Evolutionary conservation across 768 basidiomycete species (phyloP), one percentile per base, ranked within the genome.

Genomic region (Neoboletus subvelutipes): DNA sequence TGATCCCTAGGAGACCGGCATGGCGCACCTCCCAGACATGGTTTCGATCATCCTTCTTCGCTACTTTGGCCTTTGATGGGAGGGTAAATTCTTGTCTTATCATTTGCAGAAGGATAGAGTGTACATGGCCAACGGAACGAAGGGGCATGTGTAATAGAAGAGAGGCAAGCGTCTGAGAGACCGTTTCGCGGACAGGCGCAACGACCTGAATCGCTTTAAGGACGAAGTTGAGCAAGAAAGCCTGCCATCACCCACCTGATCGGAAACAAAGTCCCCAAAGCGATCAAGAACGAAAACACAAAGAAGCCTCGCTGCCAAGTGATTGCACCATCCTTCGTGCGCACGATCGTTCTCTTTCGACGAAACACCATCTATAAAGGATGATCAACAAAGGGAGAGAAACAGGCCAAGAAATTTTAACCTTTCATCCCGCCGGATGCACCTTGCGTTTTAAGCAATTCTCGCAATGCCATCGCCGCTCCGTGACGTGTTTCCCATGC

Each of bases 11-110:
- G 57, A 99, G 75, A 29, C 97, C 97, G n/a, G 97, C 95, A 76
- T 99, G 97, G 53, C 96, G 82, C 49, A 99, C 89, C 73, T 98
- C 93, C 97, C 97, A 99, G 8, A 94, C 82, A 71, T 95, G 92
- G 52, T 69, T 73, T 45, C 63, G 74, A 75, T 63, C 76, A 47
- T 67, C 70, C 77, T 61, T 71, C 48, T 69, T 73, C 51, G 71
- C 66, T 41, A 64, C 56, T 45, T 64, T 66, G 36, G 67, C 62
- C 56, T 71, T 76, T 22, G 74, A 57, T 20, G 78, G 76, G 37
- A 82, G 71, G 1, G 77, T 73, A 69, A 91, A 91, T 57, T 91
- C 85, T 74, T 98, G 97, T 59, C 87, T 82, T 64, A 98, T 94
- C 97, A 99, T 99, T 66, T 89, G 85, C 43, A 95, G 78, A 45